Evolutionary conservation across 2,329 filamentous ascomycete species (phyloP).

Genomic region (Apiospora malaysiana): DNA sequence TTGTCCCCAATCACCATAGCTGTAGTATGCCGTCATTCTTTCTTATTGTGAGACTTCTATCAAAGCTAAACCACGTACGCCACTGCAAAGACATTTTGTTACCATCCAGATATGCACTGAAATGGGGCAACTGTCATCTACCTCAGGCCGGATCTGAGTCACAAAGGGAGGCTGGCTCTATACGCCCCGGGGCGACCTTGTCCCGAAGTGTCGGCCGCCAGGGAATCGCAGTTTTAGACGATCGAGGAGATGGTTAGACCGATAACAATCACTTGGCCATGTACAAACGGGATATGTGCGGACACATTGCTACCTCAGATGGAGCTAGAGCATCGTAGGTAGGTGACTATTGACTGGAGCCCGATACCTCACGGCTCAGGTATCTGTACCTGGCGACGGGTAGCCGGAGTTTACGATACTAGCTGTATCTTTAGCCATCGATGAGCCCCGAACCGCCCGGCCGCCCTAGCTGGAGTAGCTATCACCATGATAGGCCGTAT

Average conservation of each 20-base stretch:
- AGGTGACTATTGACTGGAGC: neutral
- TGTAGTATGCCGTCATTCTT: no score
- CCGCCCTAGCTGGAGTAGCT: neutral
- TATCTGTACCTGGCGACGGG: neutral
- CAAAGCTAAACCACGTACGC: no score
- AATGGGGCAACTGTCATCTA: neutral
- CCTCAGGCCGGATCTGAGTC: neutral
- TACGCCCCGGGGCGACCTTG: neutral
- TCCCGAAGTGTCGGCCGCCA: neutral
- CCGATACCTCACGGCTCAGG: neutral
- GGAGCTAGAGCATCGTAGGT: neutral
- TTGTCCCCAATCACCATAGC: no score
- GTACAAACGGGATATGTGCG: neutral
- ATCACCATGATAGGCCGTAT: neutral
- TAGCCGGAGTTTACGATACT: neutral
- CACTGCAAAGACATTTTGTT: neutral
- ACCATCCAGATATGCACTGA: neutral
- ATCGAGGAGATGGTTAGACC: neutral
- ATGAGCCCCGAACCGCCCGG: neutral
- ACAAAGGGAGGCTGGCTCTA: neutral
- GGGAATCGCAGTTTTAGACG: neutral
- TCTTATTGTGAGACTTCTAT: no score
- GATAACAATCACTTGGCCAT: neutral
- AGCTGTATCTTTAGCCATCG: neutral
- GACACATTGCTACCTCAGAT: neutral